Evolutionary conservation across 495 filamentous ascomycete genomes (phyloP), one percentile per base, ranked within the genome.

Genomic region (Amniculicola lignicola): DNA sequence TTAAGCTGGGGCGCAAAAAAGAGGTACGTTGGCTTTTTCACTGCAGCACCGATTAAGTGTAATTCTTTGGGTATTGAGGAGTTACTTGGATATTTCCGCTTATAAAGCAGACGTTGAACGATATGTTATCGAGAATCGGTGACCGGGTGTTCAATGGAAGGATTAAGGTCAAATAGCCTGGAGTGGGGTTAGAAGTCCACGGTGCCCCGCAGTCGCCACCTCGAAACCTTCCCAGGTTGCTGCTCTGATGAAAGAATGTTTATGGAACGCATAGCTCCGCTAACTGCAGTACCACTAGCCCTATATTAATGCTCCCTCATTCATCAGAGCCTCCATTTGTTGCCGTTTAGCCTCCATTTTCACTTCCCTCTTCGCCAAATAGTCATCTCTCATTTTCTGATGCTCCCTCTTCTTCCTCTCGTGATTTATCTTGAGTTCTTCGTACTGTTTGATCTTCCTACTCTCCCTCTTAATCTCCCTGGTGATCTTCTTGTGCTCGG

Each of bases 401-500:
- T 53, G 70, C 27, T 65, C 68, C 24, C 67, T 62, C 56, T 66
- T 73, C 64, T 66, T 74, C 41, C 71, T 64, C 44, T 72, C 74
- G 42, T 59, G 54, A 31, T 73, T 65, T 6, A 67, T 62, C 49
- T 69, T 69, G 19, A 71, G 62, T 29, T 69, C 75, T 24, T 75
- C 57, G 25, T 54, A 44, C 38, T 67, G 57, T 25, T 51, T 46
- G 6, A 42, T 40, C 45, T 57, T 63, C 39, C 46, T 63, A 49
- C 42, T 62, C 55, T 54, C 54, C 67, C 14, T 67, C 69, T 55
- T 77, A 70, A 41, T 74, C 75, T 79, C 40, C 61, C 71, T 37
- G 74, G 72, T 50, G 16, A 86, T 78, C 53, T 64, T 66, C 51
- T 74, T 73, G 7, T 86, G 64, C 57, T 88, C 77, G 47, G 70